Conservation (phyloP, 2,329 filamentous ascomycete genomes). For the Aspergillus sp. region DNA sequence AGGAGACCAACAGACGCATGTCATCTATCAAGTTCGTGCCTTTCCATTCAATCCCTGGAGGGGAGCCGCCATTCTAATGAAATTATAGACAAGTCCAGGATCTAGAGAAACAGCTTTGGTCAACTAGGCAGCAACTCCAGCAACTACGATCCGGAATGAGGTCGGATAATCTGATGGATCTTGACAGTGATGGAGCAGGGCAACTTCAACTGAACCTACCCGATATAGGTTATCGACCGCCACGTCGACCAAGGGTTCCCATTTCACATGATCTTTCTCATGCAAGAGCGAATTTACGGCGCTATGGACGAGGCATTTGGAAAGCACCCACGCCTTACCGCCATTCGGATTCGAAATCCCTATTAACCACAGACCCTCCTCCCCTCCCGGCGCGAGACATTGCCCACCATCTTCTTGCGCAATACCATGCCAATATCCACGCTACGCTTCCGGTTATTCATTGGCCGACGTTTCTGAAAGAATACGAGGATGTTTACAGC, state of each 20-base stretch:
- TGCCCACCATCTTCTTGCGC: slow-evolving; percentile 70
- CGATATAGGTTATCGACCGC: slow-evolving; percentile 65
- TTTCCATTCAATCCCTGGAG: not conserved
- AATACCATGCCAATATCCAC: slow-evolving; percentile 77
- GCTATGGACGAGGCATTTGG: slow-evolving; percentile 75
- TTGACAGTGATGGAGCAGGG: slow-evolving; percentile 37
- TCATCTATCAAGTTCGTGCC: slow-evolving; percentile 83
- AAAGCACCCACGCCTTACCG: slow-evolving; percentile 72
- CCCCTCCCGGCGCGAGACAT: slow-evolving; percentile 68
- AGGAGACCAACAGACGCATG: slow-evolving; percentile 98
- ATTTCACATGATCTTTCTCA: slow-evolving; percentile 68
- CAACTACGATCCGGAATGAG: slow-evolving; percentile 68
- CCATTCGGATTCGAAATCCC: slow-evolving; percentile 49
- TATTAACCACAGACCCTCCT: slow-evolving; percentile 57
- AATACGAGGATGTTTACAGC: slow-evolving; percentile 76
- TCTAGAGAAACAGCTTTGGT: slow-evolving; percentile 84
- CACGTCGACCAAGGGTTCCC: slow-evolving; percentile 61
- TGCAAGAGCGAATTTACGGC: slow-evolving; percentile 70
- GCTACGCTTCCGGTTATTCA: slow-evolving; percentile 81
- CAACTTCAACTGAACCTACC: slow-evolving; percentile 60
- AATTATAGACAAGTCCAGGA: slow-evolving; percentile 78
- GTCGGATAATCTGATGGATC: slow-evolving; percentile 47
- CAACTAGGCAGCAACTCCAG: slow-evolving; percentile 76
- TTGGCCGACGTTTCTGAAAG: slow-evolving; percentile 77
- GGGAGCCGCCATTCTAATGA: slow-evolving; percentile 18